Percentiles rank a stretch among this genome's conserved stretches.
Evolutionary conservation across 2,329 filamentous ascomycete genomes (phyloP).

Genomic region (Lecanosticta acicola): DNA sequence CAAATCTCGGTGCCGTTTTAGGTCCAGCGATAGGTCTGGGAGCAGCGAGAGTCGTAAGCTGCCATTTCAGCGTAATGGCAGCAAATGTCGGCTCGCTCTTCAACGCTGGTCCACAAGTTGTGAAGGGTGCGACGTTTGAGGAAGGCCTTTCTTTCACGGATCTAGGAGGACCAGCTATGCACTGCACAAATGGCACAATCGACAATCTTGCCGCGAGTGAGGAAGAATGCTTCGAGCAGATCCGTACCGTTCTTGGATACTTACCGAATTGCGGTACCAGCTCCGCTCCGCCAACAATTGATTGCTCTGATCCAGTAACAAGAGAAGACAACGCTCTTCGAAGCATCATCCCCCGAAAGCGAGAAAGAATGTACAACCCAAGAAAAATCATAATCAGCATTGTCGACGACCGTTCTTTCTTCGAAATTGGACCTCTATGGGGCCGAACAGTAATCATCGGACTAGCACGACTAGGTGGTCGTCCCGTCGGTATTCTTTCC

Average conservation of each 20-base stretch:
- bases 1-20: slow-evolving; percentile 58
- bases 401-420: slow-evolving; percentile 53
- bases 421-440: slow-evolving; percentile 61
- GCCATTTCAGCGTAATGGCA: slow-evolving; percentile 63
- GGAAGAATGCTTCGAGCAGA: slow-evolving; percentile 56
- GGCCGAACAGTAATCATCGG: slow-evolving; percentile 57
- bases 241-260: slow-evolving; percentile 53
- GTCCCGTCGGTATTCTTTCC: slow-evolving; percentile 54
- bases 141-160: slow-evolving; percentile 56
- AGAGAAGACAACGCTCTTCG: slow-evolving; percentile 47
- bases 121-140: slow-evolving; percentile 58
- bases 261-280: slow-evolving; percentile 54
- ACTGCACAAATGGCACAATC: slow-evolving; percentile 61
- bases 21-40: slow-evolving; percentile 61
- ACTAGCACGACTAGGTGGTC: slow-evolving; percentile 53
- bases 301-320: slow-evolving; percentile 45
- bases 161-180: slow-evolving; percentile 55
- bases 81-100: slow-evolving; percentile 57
- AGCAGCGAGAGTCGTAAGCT: slow-evolving; percentile 55
- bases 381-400: slow-evolving; percentile 53
- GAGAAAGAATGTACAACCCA: slow-evolving; percentile 57
- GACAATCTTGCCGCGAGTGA: slow-evolving; percentile 59
- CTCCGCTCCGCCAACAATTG: slow-evolving; percentile 43
- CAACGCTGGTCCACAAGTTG: slow-evolving; percentile 60
- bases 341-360: slow-evolving; percentile 52